These are phyloP conservation scores for Stipa capillata DNA, from an alignment of 176 grass and related monocot species.

Conservation along the genomic window DNA sequence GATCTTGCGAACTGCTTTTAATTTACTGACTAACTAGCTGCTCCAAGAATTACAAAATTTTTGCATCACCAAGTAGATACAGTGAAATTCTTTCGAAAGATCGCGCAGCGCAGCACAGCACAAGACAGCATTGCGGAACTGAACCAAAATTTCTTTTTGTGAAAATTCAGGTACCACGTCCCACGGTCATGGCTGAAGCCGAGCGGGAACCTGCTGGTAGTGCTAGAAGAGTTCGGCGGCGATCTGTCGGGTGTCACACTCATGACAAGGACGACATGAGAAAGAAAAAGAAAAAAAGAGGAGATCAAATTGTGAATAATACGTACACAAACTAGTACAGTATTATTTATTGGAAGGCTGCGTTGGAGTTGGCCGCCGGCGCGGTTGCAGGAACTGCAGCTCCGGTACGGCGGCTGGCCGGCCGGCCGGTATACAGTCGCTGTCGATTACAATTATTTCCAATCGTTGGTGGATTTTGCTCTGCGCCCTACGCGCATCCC, in stretches of 20 bases:
- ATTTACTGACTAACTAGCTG: background rate
- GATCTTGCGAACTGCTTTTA: background rate
- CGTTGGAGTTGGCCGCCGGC: background rate
- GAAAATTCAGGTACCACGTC: constrained; percentile 73
- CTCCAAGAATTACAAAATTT: background rate
- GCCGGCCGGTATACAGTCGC: background rate
- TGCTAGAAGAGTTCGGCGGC: constrained; percentile 82
- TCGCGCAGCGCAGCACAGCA: background rate
- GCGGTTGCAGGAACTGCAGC: constrained; percentile 27
- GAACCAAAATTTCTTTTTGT: background rate
- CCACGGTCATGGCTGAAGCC: constrained; percentile 77
- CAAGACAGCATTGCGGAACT: background rate
- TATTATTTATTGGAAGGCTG: constrained; percentile 10
- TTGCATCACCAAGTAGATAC: background rate
- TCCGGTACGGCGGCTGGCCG: background rate
- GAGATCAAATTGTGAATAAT: constrained; percentile 21
- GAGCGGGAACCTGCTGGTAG: constrained; percentile 66
- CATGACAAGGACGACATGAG: constrained; percentile 50
- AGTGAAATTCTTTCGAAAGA: background rate
- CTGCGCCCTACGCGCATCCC: background rate
- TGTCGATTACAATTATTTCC: background rate
- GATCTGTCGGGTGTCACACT: constrained; percentile 64
- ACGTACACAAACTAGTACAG: background rate
- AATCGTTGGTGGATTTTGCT: constrained; percentile 14
- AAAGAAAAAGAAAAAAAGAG: background rate